A percentile compares a stretch with the other conserved stretches of the same genome.
Evolutionary conservation across 2,329 filamentous ascomycete genomes (phyloP).

Genomic region (Anisogramma anomala): DNA sequence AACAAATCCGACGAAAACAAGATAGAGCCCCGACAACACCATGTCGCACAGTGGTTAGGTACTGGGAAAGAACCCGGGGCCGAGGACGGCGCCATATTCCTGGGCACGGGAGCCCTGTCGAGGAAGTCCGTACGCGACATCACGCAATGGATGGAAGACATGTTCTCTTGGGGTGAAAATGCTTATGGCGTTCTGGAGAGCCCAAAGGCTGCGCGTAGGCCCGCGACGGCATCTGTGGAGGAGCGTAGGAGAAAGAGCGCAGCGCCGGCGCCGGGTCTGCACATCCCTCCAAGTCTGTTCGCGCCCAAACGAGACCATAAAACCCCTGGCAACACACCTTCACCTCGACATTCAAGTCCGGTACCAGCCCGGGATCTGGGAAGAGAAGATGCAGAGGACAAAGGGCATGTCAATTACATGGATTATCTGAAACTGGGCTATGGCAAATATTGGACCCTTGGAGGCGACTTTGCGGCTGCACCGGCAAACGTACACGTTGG

Average conservation of each 20-base stretch:
- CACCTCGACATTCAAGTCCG: neutral
- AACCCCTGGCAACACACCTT: neutral
- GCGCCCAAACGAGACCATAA: slow-evolving; percentile 3
- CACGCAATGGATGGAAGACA: slow-evolving; percentile 76
- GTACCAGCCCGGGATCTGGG: neutral
- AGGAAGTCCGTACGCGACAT: slow-evolving; percentile 59
- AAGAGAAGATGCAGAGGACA: slow-evolving; percentile 18
- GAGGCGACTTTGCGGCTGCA: slow-evolving; percentile 5
- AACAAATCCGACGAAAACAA: slow-evolving; percentile 18
- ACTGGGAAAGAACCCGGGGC: slow-evolving; percentile 53
- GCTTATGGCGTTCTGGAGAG: slow-evolving; percentile 79
- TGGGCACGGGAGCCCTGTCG: slow-evolving; percentile 65
- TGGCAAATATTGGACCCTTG: slow-evolving; percentile 52
- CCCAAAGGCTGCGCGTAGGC: slow-evolving; percentile 52
- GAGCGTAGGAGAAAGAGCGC: slow-evolving; percentile 19
- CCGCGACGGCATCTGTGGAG: slow-evolving; percentile 24
- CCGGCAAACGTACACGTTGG: slow-evolving; percentile 10
- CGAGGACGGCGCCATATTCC: slow-evolving; percentile 76
- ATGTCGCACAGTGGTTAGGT: slow-evolving; percentile 54
- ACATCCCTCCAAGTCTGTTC: slow-evolving; percentile 12
- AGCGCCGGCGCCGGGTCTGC: slow-evolving; percentile 7
- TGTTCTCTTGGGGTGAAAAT: slow-evolving; percentile 72
- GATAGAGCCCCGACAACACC: slow-evolving; percentile 17
- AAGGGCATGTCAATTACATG: slow-evolving; percentile 43
- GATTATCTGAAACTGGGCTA: slow-evolving; percentile 57